Conservation (phyloP, 1,139 yeast species). For the Saccharomyces hybrid region DNA sequence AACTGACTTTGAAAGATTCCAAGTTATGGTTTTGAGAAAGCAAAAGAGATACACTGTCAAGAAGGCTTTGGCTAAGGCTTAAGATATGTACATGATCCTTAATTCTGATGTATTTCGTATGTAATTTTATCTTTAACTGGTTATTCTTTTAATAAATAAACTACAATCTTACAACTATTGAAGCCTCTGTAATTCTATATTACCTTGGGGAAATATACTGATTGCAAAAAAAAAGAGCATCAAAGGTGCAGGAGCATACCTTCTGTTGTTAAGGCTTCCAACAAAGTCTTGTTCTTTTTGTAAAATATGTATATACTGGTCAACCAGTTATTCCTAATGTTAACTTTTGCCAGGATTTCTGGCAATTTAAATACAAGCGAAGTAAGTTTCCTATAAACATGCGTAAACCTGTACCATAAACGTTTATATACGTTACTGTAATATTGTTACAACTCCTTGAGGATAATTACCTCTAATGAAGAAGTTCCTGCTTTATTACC, state of each 20-base stretch:
- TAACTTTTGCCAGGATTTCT: too few species aligned
- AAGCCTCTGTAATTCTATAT: conserved; percentile 3
- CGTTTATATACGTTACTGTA: background rate
- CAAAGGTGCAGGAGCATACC: too few species aligned
- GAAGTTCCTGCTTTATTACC: conserved; percentile 20
- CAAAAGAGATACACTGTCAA: conserved; percentile 93
- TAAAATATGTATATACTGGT: too few species aligned
- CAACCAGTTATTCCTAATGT: too few species aligned
- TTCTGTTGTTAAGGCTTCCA: too few species aligned
- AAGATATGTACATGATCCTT: conserved; percentile 18
- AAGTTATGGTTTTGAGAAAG: conserved; percentile 93
- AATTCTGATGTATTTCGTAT: conserved; percentile 1
- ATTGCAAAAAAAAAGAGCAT: too few species aligned
- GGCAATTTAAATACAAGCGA: too few species aligned
- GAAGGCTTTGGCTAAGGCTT: conserved; percentile 88
- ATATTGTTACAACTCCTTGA: background rate
- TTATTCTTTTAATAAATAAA: background rate
- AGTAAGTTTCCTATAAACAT: too few species aligned
- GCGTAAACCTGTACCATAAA: background rate
- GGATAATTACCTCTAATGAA: conserved; percentile 1
- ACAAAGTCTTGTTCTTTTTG: too few species aligned
- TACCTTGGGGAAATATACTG: background rate
- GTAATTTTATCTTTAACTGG: conserved; percentile 1
- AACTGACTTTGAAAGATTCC: conserved; percentile 99
- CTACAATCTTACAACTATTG: background rate